phyloP scores from a whole-genome alignment of 2,329 filamentous ascomycete species.

The Periconia digitata region DNA sequence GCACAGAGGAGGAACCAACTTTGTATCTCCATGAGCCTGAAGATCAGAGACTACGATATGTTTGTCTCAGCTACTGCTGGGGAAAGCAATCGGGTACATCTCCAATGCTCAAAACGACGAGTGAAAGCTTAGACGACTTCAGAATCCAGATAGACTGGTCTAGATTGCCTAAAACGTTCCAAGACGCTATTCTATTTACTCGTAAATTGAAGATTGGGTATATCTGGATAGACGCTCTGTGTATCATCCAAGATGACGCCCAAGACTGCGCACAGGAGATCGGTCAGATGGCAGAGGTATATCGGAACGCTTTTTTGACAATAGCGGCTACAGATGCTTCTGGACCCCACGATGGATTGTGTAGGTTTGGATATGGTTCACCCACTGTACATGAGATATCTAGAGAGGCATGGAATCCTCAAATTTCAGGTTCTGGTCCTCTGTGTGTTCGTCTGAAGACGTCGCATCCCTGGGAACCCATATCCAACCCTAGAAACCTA shows the following conservation, averaged over 20 bases:
- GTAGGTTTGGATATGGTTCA: no score
- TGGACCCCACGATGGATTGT: no score
- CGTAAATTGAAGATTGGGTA: neutral
- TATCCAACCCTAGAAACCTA: no score
- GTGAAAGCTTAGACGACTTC: neutral
- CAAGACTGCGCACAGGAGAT: neutral
- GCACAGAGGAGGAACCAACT: neutral
- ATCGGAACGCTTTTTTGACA: conserved; percentile 3
- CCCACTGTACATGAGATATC: no score
- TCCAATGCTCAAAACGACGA: neutral
- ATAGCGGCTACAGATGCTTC: conserved; percentile 6
- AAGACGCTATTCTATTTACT: neutral
- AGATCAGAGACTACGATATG: neutral
- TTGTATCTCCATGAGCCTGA: neutral
- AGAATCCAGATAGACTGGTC: neutral
- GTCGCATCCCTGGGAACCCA: no score
- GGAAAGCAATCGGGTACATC: neutral
- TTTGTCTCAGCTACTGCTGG: conserved; percentile 11
- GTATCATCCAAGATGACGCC: conserved; percentile 5
- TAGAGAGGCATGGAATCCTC: no score
- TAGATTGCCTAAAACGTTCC: conserved; percentile 3
- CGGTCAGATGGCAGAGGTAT: conserved; percentile 4
- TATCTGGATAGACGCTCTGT: conserved; percentile 6
- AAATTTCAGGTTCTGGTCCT: no score
- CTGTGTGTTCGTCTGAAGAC: no score